Evolutionary conservation across 2,329 filamentous ascomycete genomes (phyloP).

Genomic region (Rutstroemia sp.): DNA sequence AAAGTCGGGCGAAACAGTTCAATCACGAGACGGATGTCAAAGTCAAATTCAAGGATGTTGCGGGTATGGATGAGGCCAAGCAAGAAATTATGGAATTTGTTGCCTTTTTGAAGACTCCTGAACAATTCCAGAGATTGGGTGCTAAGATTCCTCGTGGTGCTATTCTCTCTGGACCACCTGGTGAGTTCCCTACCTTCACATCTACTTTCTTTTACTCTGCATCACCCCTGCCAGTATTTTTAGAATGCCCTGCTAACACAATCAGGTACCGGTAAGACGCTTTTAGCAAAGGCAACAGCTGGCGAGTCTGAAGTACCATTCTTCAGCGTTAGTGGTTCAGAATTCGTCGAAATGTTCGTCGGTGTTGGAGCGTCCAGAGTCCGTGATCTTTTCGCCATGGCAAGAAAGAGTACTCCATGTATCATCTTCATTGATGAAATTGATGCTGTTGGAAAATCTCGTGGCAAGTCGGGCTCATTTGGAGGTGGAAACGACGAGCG

Average conservation of each 20-base stretch:
- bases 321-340: slow-evolving; percentile 96
- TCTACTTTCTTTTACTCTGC: too few relatives aligned
- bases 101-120: slow-evolving; percentile 89
- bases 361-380: slow-evolving; percentile 96
- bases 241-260: too few relatives aligned
- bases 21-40: slow-evolving; percentile 96
- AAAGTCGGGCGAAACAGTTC: slow-evolving; percentile 93
- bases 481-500: slow-evolving; percentile 89
- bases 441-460: slow-evolving; percentile 89
- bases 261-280: slow-evolving; percentile 86
- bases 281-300: slow-evolving; percentile 93
- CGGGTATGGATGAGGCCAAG: slow-evolving; percentile 97
- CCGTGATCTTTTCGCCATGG: slow-evolving; percentile 87
- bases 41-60: slow-evolving; percentile 94
- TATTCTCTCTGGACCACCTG: slow-evolving; percentile 88
- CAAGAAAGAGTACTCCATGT: slow-evolving; percentile 91
- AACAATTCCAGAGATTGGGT: slow-evolving; percentile 85
- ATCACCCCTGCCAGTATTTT: too few relatives aligned
- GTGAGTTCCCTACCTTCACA: too few relatives aligned
- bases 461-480: slow-evolving; percentile 69
- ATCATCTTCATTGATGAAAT: slow-evolving; percentile 99
- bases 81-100: slow-evolving; percentile 99
- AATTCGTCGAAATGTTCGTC: slow-evolving; percentile 99
- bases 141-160: slow-evolving; percentile 97
- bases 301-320: slow-evolving; percentile 96